Conservation (phyloP, 352 stramenopile species). For the Pythium aphanidermatum region DNA sequence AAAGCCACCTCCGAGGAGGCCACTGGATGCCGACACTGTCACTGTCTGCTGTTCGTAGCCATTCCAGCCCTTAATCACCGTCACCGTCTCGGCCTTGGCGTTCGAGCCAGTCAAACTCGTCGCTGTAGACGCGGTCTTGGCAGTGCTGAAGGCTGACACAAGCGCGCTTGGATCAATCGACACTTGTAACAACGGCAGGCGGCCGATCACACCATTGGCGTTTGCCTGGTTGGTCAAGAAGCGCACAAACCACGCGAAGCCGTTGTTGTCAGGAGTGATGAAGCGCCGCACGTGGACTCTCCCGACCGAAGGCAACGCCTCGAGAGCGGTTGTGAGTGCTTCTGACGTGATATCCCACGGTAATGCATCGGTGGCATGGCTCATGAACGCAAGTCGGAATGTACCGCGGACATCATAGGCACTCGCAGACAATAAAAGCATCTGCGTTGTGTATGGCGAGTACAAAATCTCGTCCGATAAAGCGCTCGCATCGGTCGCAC, state of each 20-base stretch:
- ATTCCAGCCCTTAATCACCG: conserved; percentile 83
- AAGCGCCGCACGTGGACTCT: conserved; percentile 65
- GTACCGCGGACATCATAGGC: conserved; percentile 79
- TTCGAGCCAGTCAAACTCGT: conserved; percentile 69
- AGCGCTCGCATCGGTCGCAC: conserved; percentile 16
- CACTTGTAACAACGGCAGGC: conserved; percentile 53
- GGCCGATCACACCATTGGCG: conserved; percentile 37
- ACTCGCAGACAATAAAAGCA: conserved; percentile 74
- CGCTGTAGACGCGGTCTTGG: conserved; percentile 25
- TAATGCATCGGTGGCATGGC: conserved; percentile 61
- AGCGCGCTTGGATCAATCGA: conserved; percentile 64
- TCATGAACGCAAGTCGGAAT: conserved; percentile 82
- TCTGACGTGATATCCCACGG: conserved; percentile 71
- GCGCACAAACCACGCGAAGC: conserved; percentile 77
- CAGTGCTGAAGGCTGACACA: conserved; percentile 41
- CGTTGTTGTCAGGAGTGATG: conserved; percentile 48
- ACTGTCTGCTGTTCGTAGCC: conserved; percentile 92
- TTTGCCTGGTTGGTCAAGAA: conserved; percentile 63
- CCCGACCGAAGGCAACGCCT: conserved; percentile 81
- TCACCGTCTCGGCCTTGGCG: conserved; percentile 63
- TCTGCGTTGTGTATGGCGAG: conserved; percentile 79
- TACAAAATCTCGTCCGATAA: conserved; percentile 74
- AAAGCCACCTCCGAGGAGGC: conserved; percentile 81
- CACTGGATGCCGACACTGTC: conserved; percentile 52
- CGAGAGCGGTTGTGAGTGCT: conserved; percentile 68